Evolutionary conservation across 1,284 basidiomycete species (phyloP), one percentile per base, ranked within the genome.

Genomic region (Ustilago bromivora): DNA sequence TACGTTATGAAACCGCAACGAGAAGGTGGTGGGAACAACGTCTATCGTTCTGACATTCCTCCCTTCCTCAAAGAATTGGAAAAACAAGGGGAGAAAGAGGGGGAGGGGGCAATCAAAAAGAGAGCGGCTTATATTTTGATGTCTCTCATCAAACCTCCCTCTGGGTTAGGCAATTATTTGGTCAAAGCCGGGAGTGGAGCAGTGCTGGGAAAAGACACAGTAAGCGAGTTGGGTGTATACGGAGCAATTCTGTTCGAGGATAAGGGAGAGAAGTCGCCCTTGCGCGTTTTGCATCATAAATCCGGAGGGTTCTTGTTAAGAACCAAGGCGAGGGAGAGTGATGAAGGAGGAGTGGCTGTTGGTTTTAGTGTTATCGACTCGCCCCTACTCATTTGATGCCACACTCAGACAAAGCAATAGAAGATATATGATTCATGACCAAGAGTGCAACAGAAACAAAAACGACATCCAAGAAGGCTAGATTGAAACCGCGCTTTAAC

Each of bases 11-110:
- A 99, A 86, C 96, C 96, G 0, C 96, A 98, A 86, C 90, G 96
- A 19, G 94, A 99, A 88, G 96, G 97, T 5, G 96, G 97, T 0
- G 96, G 96, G 3, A 97, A 99, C 86, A 99, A 99, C 83, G 90
- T 98, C 31, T 99, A 98, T 88, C 92, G 93, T 61, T 87, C 88
- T 4, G 91, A 92, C 57, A 98, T 98, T 61, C 93, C 93, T 0
- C 79, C 88, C 0, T 95, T 95, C 86, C 88, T 98, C 3, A 89
- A 91, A 7, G 82, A 85, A 1, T 62, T 76, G 11, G 73, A 46
- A 19, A 46, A 23, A 19, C n/a, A 75, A 11, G 3, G 10, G 0
- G 8, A 8, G 35, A 3, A 38, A 4, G 2, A 62, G 11, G 6
- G n/a, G 0, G 32, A 15, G 2, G 61, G 63, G 12, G 23, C 60